Evolutionary conservation across 768 basidiomycete species (phyloP).

Genomic region (Arthromyces matolae): DNA sequence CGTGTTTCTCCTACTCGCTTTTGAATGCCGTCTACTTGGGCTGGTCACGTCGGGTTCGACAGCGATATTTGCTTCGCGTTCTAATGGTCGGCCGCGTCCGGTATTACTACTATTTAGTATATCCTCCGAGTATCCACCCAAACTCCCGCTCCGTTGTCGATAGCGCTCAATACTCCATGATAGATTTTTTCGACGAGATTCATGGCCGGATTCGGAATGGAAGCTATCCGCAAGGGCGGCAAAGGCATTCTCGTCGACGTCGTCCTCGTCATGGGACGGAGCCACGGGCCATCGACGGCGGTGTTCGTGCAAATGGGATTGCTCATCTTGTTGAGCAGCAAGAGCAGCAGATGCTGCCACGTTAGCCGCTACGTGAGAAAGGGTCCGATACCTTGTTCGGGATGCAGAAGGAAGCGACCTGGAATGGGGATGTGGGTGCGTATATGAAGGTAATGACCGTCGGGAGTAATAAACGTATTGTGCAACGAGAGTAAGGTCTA

Average conservation of each 20-base stretch:
- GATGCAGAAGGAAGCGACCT: conserved; percentile 42
- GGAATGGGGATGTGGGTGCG: conserved; percentile 33
- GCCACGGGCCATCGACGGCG: conserved; percentile 28
- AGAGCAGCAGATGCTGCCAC: conserved; percentile 70
- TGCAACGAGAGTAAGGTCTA: conserved; percentile 70
- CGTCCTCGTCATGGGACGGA: conserved; percentile 34
- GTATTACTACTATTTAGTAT: conserved; percentile 15
- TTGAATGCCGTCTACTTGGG: conserved; percentile 42
- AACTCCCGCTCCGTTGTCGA: conserved; percentile 39
- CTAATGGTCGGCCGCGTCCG: conserved; percentile 44
- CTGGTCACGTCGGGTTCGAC: conserved; percentile 21
- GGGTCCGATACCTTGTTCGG: conserved; percentile 54
- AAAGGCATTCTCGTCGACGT: conserved; percentile 48
- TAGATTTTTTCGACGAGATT: conserved; percentile 46
- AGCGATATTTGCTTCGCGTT: conserved; percentile 26
- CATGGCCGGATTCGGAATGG: conserved; percentile 63
- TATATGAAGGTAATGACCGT: conserved; percentile 22
- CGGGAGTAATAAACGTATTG: conserved; percentile 82
- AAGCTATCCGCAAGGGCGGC: conserved; percentile 69
- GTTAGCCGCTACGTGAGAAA: conserved; percentile 67
- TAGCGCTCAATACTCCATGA: conserved; percentile 66
- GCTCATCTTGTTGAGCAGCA: conserved; percentile 58
- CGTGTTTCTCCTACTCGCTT: conserved; percentile 65
- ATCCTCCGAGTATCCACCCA: conserved; percentile 32
- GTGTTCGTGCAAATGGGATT: conserved; percentile 23